Base-by-base conservation (phyloP, 2,329 filamentous ascomycete species). In the Epicoccum nigrum region DNA sequence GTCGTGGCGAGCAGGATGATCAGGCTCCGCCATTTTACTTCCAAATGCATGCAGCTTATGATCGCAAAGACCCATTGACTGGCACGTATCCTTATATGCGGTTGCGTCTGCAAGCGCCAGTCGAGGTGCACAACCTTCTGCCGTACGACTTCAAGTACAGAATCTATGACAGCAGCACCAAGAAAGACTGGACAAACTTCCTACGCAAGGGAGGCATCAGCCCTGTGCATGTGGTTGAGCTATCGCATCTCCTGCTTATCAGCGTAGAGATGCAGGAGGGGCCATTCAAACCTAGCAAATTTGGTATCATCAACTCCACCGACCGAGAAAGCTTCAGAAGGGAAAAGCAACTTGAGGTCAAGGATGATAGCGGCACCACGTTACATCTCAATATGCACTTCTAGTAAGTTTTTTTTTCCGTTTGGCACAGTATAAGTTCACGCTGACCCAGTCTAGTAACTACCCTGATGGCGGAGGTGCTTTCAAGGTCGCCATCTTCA, bases 61-160 rank as follows among this genome's bases (percentile, higher is more conserved):
- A 97, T 70, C 87, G 85, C 72, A 86, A 88, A 39, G 92, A 95
- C 62, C 92, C 94, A 3, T 77, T 96, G 52, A 89, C 88, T 7
- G 89, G 86, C 50, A 83, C 87, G 55, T 99, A 99, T 69, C 94
- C 94, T 0, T 94, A 94, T 72, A 97, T 99, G 94, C 87, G 86
- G 52, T 82, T 99, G 59, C 90, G 92, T 60, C 83, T 99, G 2
- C 96, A 91, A 19, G 93, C 94, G 0, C 94, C 95, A 0, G 85
- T 99, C 12, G 93, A 96, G 41, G 82, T 99, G 4, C 93, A 99
- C 72, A 99, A 99, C 60, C 78, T 99, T 34, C 77, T 99, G 30
- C 94, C 94, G 0, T 97, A 94, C 69, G 94, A 99, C 74, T 99
- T 99, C 84, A 97, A 99, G 74, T 99, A 99, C 73, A 86, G 93